Base-by-base conservation (phyloP, 2,329 filamentous ascomycete species). In the Trichoderma atroviride region DNA sequence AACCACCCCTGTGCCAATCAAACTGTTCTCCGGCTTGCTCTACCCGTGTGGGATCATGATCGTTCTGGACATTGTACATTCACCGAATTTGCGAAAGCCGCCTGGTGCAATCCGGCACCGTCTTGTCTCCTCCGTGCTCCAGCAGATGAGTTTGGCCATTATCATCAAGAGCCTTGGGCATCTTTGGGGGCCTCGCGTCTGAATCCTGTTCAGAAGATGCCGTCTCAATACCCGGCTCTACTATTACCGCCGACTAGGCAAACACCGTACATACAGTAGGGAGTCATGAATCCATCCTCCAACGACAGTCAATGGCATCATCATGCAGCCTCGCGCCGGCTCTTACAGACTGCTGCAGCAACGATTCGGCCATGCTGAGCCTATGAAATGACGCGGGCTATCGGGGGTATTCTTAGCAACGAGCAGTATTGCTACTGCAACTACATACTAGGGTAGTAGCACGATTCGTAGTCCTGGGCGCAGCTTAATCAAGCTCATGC, bases 1-100 rank as follows among this genome's bases (percentile, higher is more conserved):
- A 35, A 35, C 55, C 29, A 67, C 63, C 63, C 63, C 40, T 67
- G 63, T 57, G 63, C 63, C 63, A 67, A 67, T 67, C 63, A 67
- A 67, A 67, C 63, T 57, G 22, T 31, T n/a, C 63, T 67, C 55
- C 53, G 33, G 53, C 19, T 37, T 4, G 19, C 53, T 52, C 40
- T 40, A 24, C 24, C 29, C 33, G 29, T 35, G 31, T 27, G 59
- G 52, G 50, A 56, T 55, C 62, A 56, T 47, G 57, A 50, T 50
- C 4, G 5, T 50, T 24, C 22, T 50, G n/a, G 47, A 13, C 40
- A 19, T 9, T 66, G 14, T 9, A 50, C 62, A 27, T 24, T 24
- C 14, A 55, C 62, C 27, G 29, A 50, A 9, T 11, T n/a, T 24
- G 62, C n/a, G 16, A 35, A 58, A 22, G 37, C 29, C 55, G 22